phyloP scores from a whole-genome alignment of 768 basidiomycete genomes.

The Tylopilus subfusipes region DNA sequence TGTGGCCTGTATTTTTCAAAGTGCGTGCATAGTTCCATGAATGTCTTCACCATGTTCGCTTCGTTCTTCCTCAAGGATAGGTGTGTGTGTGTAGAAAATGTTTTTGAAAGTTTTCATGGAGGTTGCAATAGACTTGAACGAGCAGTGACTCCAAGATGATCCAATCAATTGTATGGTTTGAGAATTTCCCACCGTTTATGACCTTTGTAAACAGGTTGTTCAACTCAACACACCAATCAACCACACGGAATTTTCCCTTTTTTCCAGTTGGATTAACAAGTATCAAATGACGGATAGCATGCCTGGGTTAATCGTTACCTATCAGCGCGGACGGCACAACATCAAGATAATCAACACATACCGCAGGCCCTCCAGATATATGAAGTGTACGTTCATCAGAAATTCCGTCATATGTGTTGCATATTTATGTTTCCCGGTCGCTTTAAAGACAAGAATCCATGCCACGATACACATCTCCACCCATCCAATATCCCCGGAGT shows the following conservation, averaged over 20 bases:
- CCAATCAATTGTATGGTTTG: neutral
- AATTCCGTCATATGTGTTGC: no score
- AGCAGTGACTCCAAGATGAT: neutral
- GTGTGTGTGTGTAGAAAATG: neutral
- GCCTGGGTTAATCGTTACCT: neutral
- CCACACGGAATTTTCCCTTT: neutral
- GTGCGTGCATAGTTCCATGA: neutral
- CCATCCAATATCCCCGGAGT: constrained; percentile 29
- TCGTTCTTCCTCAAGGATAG: no score
- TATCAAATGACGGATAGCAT: neutral
- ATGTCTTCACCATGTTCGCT: no score
- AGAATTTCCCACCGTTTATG: neutral
- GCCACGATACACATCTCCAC: constrained; percentile 24
- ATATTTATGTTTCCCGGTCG: no score
- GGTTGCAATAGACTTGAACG: neutral
- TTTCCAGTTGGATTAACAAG: neutral
- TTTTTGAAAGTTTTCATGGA: neutral
- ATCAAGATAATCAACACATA: neutral
- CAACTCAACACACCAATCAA: neutral
- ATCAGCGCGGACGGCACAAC: neutral
- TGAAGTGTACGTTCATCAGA: neutral
- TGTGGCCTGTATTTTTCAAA: neutral
- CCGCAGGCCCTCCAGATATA: neutral
- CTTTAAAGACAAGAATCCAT: no score
- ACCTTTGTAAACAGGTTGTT: constrained; percentile 3